Evolutionary conservation across 495 filamentous ascomycete species (phyloP).

Genomic region (Talaromyces trachyspermus): DNA sequence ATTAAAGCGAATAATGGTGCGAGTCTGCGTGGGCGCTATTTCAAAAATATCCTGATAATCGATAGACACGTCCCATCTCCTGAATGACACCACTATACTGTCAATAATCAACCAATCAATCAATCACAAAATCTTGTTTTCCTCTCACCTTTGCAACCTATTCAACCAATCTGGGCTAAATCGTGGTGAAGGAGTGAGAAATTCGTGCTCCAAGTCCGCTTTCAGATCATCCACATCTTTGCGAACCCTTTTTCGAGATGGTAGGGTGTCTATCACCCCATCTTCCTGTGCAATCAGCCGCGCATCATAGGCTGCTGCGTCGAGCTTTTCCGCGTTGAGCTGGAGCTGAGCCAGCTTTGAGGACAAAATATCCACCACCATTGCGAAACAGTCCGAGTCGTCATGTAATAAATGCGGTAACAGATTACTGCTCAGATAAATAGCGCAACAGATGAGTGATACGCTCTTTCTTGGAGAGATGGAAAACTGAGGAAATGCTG

Average conservation of each 20-base stretch:
- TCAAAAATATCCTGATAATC: conserved; percentile 75
- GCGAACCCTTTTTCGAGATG: conserved; percentile 52
- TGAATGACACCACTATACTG: too few relatives aligned
- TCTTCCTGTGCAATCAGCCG: conserved; percentile 29
- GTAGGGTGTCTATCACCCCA: conserved; percentile 17
- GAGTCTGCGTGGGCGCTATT: conserved; percentile 82
- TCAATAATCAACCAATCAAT: neutral
- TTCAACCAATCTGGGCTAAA: conserved; percentile 85
- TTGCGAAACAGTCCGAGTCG: neutral
- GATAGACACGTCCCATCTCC: conserved; percentile 73
- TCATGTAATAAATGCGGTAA: too few relatives aligned
- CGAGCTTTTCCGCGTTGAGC: conserved; percentile 18
- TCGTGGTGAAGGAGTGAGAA: conserved; percentile 64
- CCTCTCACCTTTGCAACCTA: conserved; percentile 64
- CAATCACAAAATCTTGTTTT: neutral
- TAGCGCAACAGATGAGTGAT: too few relatives aligned
- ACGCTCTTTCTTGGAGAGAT: too few relatives aligned
- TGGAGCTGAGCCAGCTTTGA: conserved; percentile 23
- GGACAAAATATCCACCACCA: conserved; percentile 22
- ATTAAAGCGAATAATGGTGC: conserved; percentile 85
- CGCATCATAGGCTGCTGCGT: conserved; percentile 23
- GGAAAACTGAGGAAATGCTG: too few relatives aligned
- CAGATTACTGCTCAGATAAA: too few relatives aligned
- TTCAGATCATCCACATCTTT: conserved; percentile 51
- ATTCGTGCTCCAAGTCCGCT: conserved; percentile 64